Evolutionary conservation across 169 alveolate species (phyloP).

Genomic region (Eimeria sp.): DNA sequence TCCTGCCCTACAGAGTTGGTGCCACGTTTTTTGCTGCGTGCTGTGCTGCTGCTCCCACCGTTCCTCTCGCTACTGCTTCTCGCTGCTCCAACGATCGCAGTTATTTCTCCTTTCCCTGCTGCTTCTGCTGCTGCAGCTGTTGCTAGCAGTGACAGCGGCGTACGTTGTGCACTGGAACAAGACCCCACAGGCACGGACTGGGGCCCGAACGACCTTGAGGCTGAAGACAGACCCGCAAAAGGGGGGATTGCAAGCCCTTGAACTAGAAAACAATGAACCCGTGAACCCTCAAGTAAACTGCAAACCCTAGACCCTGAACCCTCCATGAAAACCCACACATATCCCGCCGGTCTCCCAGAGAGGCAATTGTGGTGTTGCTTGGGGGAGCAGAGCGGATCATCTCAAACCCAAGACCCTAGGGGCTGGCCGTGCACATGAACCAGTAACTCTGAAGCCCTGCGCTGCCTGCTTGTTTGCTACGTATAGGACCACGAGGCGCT

Average conservation of each 20-base stretch:
- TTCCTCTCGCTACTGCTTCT: no score
- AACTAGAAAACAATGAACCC: neutral
- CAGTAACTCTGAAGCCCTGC: no score
- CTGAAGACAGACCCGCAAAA: neutral
- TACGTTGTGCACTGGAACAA: slow-evolving; percentile 58
- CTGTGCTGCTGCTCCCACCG: neutral
- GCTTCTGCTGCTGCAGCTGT: slow-evolving; percentile 57
- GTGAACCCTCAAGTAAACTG: slow-evolving; percentile 61
- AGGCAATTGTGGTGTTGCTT: no score
- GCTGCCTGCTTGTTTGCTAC: neutral
- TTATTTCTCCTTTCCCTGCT: neutral
- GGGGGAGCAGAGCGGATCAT: neutral
- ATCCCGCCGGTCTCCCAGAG: no score
- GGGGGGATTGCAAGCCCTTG: slow-evolving; percentile 40
- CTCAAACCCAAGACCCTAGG: no score
- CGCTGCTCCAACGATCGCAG: no score
- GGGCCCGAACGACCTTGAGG: neutral
- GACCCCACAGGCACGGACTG: slow-evolving; percentile 8
- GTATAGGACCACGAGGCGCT: slow-evolving; percentile 86
- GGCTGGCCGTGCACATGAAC: no score
- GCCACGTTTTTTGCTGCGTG: neutral
- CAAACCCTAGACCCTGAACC: neutral
- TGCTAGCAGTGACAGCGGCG: slow-evolving; percentile 14
- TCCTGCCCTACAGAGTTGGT: no score
- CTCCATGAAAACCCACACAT: neutral